phyloP scores from a whole-genome alignment of 495 filamentous ascomycete genomes.

The Xylaria venustula region DNA sequence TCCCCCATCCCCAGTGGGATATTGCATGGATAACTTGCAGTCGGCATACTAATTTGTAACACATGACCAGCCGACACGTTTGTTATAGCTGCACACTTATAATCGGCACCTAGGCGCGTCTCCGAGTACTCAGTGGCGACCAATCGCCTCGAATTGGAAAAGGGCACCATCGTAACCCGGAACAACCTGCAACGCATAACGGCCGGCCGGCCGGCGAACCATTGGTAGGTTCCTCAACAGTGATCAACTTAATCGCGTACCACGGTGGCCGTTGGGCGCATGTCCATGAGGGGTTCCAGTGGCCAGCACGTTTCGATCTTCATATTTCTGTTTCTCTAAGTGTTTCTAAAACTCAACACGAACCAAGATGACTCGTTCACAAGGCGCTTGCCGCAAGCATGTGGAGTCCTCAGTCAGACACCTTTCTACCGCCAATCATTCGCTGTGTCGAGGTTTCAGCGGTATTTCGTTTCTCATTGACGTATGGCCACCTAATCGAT shows the following conservation, averaged over 20 bases:
- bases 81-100: neutral
- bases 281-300: neutral
- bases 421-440: constrained; percentile 28
- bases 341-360: constrained; percentile 20
- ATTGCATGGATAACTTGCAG: neutral
- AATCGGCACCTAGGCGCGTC: neutral
- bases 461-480: constrained; percentile 23
- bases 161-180: constrained; percentile 19
- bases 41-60: constrained; percentile 21
- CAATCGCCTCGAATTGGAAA: constrained; percentile 6
- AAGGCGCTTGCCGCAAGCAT: constrained; percentile 30
- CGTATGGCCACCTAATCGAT: constrained; percentile 6
- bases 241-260: constrained; percentile 13
- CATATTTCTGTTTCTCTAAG: constrained; percentile 10
- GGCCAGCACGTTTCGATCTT: neutral
- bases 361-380: constrained; percentile 21
- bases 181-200: constrained; percentile 22
- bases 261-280: neutral
- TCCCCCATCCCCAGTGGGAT: neutral
- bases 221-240: constrained; percentile 8
- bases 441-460: constrained; percentile 24
- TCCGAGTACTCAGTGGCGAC: neutral
- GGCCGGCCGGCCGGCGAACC: constrained; percentile 11
- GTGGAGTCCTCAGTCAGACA: constrained; percentile 9
- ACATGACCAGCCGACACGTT: constrained; percentile 19